These are phyloP conservation scores for Colletotrichum lupini DNA, from an alignment of 2,329 filamentous ascomycete species.

Conservation along the genomic window DNA sequence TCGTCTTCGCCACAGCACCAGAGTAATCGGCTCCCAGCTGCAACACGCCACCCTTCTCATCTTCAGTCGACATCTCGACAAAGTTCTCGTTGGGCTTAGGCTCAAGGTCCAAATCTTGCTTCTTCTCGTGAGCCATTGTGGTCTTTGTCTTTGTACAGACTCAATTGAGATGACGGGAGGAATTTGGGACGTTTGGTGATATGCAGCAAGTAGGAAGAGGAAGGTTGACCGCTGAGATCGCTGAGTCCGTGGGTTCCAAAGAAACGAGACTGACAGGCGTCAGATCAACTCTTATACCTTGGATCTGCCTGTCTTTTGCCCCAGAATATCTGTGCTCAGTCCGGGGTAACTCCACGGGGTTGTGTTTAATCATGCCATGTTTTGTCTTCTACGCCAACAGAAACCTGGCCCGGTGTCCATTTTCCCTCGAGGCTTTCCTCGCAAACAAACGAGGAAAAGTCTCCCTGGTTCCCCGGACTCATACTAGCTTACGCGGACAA, in stretches of 20 bases:
- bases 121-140: conserved; percentile 21
- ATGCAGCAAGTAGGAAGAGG: too few species aligned
- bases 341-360: conserved; percentile 26
- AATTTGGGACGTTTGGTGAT: background rate
- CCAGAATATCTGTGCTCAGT: background rate
- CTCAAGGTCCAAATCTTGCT: conserved; percentile 36
- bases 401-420: background rate
- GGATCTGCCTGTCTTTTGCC: background rate
- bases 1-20: conserved; percentile 47
- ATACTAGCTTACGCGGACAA: conserved; percentile 17
- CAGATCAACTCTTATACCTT: conserved; percentile 11
- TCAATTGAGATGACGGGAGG: background rate
- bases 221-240: background rate
- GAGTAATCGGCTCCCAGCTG: conserved; percentile 44
- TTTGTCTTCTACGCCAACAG: background rate
- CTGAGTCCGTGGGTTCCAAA: background rate
- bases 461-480: background rate
- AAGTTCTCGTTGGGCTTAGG: conserved; percentile 40
- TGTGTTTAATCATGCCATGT: conserved; percentile 13
- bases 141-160: background rate
- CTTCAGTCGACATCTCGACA: conserved; percentile 37
- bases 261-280: background rate
- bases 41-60: conserved; percentile 40
- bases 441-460: background rate
- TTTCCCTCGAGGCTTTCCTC: background rate